These are phyloP conservation scores for Harringtonia lauricola DNA, from an alignment of 2,329 filamentous ascomycete genomes.

Conservation along the genomic window DNA sequence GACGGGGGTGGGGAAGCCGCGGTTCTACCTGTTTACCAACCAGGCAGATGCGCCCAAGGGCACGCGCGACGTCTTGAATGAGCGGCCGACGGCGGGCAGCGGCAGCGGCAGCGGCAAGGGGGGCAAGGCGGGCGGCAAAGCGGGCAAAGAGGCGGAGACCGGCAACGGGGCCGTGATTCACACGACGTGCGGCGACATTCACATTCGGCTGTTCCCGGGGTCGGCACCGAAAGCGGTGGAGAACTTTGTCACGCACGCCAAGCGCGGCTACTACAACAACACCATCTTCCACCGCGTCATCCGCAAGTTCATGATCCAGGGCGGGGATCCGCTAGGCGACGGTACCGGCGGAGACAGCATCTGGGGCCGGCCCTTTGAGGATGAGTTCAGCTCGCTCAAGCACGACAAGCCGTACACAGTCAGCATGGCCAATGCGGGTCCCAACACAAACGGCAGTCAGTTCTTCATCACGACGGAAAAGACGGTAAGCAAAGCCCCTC, in stretches of 20 bases:
- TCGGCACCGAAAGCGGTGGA: conserved; percentile 91
- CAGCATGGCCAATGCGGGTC: conserved; percentile 95
- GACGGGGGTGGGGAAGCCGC: conserved; percentile 75
- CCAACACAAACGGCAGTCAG: conserved; percentile 89
- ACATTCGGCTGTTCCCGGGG: conserved; percentile 84
- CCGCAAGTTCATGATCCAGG: conserved; percentile 95
- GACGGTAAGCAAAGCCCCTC: conserved; percentile 44
- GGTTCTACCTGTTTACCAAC: conserved; percentile 98
- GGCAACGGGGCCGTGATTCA: conserved; percentile 78
- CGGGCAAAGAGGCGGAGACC: conserved; percentile 47
- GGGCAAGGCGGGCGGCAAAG: conserved; percentile 27
- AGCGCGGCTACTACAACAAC: conserved; percentile 90
- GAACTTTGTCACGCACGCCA: conserved; percentile 90
- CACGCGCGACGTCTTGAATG: conserved; percentile 85
- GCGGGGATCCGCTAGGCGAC: conserved; percentile 76
- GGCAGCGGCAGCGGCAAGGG: conserved; percentile 46
- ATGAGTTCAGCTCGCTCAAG: conserved; percentile 83
- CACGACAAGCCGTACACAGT: conserved; percentile 96
- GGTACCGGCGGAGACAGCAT: conserved; percentile 86
- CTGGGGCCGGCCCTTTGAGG: conserved; percentile 85
- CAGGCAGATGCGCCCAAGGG: conserved; percentile 69
- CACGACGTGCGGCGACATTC: conserved; percentile 88
- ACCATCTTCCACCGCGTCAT: conserved; percentile 97
- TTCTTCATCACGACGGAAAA: conserved; percentile 99
- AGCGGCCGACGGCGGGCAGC: conserved; percentile 54